Evolutionary conservation across 257 asterid species (phyloP), one percentile per base, ranked within the genome.

Genomic region (Jaltomata sinuosa): DNA sequence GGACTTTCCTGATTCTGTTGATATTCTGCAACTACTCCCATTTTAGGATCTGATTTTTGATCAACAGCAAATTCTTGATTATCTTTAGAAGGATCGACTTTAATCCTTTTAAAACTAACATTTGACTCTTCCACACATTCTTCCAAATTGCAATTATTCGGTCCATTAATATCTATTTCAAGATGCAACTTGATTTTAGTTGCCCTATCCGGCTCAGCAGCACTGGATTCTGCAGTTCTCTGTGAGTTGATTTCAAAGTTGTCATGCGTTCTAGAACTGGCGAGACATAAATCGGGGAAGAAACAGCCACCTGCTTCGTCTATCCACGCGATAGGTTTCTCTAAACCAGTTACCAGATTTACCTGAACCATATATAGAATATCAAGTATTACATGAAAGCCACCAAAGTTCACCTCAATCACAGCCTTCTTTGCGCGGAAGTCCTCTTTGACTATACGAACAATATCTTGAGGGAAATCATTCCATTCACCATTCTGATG

Each of bases 241-340:
- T 14, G 78, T 82, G 42, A 67, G 61, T 36, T 69, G 85, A 54
- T 49, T 40, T 68, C 81, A 47, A 77, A 27, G 42, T 49, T 27
- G 61, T 47, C 81, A 65, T 84, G 83, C 16, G 78, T 65, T 65
- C 85, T 90, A 81, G 81, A 88, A 90, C 54, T 79, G 18, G 85
- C 87, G 71, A 86, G 68, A 82, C 90, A 84, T 34, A 88, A 87
- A 78, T 94, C 96, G 19, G 99, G 99, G 79, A 94, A 94, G 85
- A 92, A 94, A 87, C 97, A 93, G 67, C 85, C 85, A 7, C 96
- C 99, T 55, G 93, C 89, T 79, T 88, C 93, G 86, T 95, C 99
- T 84, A 95, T 92, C 98, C 99, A 95, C 38, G 97, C 97, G 76
- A 95, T 93, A 18, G 97, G 91, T 67, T 89, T 91, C 72, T 74